Conservation (phyloP, 2,329 filamentous ascomycete species). For the Fusarium camptoceras region DNA sequence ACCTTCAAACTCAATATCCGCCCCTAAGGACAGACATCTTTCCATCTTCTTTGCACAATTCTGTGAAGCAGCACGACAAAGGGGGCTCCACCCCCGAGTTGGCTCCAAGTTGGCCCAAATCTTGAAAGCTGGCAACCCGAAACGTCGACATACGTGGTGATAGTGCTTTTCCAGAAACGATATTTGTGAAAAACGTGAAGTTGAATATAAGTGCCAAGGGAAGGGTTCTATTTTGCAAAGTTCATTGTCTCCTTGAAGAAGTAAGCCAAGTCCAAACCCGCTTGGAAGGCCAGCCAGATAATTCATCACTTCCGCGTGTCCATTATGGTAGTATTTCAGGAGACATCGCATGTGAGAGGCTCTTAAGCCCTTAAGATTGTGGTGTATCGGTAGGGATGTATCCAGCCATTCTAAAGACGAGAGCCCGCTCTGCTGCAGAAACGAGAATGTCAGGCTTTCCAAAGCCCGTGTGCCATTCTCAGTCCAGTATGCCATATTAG, state of each 20-base stretch:
- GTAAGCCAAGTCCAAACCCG: too few species aligned
- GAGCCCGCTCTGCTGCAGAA: background rate
- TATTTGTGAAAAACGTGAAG: rapidly evolving
- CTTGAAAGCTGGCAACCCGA: rapidly evolving
- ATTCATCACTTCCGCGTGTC: background rate
- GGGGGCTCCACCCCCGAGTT: background rate
- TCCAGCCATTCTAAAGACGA: background rate
- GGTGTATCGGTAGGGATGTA: background rate
- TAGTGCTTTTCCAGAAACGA: background rate
- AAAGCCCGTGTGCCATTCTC: too few species aligned
- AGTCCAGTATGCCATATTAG: background rate
- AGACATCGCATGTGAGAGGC: too few species aligned
- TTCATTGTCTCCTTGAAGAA: background rate
- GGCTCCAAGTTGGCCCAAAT: background rate
- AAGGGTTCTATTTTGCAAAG: background rate
- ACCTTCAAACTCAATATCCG: background rate
- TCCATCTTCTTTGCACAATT: background rate
- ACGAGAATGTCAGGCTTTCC: too few species aligned
- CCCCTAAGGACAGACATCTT: background rate
- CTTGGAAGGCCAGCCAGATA: rapidly evolving
- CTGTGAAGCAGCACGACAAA: background rate
- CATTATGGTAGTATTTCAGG: background rate
- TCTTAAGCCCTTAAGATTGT: too few species aligned
- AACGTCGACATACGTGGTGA: background rate
- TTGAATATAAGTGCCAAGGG: background rate